A percentile compares a stretch with the other conserved stretches of the same genome.
phyloP scores from a whole-genome alignment of 2,329 filamentous ascomycete genomes.

The Colletotrichum echinochloae region DNA sequence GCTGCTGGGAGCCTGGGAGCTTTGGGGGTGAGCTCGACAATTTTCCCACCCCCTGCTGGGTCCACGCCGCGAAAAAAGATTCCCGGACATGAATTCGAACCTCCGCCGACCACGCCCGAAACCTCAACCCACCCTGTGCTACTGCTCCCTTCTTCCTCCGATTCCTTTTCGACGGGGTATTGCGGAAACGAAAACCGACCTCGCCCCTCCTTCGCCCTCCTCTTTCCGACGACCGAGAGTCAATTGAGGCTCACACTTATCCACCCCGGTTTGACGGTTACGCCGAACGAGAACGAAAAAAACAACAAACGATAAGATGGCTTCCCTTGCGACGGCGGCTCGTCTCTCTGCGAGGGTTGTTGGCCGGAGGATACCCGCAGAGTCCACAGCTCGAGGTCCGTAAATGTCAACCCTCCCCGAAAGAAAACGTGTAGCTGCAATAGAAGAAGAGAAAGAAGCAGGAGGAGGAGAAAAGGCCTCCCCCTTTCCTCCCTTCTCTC shows the following conservation, averaged over 20 bases:
- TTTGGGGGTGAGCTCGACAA: slow-evolving; percentile 34
- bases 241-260: slow-evolving; percentile 5
- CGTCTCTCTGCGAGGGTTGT: slow-evolving; percentile 72
- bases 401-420: slow-evolving; percentile 31
- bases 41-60: slow-evolving; percentile 21
- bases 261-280: neutral
- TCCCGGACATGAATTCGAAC: slow-evolving; percentile 16
- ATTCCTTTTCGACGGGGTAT: slow-evolving; percentile 9
- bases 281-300: slow-evolving; percentile 8
- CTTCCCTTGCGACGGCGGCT: slow-evolving; percentile 73
- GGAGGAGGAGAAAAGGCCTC: neutral
- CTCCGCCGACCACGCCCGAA: slow-evolving; percentile 23
- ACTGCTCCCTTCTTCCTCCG: slow-evolving; percentile 32
- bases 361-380: slow-evolving; percentile 63
- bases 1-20: slow-evolving; percentile 25
- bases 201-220: neutral
- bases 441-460: neutral
- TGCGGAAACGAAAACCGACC: neutral
- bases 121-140: slow-evolving; percentile 31
- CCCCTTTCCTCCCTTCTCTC: slow-evolving; percentile 8
- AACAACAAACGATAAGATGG: slow-evolving; percentile 62
- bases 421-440: slow-evolving; percentile 9
- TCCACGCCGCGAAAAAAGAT: slow-evolving; percentile 23
- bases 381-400: slow-evolving; percentile 70
- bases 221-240: slow-evolving; percentile 8